These are phyloP conservation scores for Xylaria castorea DNA, from an alignment of 495 filamentous ascomycete species.

Conservation along the genomic window DNA sequence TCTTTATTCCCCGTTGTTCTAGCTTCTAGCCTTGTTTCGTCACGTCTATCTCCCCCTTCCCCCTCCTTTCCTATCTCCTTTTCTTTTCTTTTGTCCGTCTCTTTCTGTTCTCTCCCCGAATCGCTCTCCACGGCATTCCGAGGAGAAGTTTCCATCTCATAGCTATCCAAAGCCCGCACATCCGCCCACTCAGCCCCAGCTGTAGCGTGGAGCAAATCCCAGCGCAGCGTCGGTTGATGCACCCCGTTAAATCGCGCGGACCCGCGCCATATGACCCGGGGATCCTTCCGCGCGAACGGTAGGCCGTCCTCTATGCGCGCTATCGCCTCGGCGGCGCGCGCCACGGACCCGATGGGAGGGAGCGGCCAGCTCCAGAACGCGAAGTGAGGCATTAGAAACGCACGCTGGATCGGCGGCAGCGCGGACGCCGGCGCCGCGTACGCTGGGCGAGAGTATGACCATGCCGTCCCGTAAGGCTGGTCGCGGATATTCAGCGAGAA, in stretches of 20 bases:
- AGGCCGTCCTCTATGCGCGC: constrained; percentile 34
- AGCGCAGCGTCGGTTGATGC: constrained; percentile 33
- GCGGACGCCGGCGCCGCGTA: constrained; percentile 36
- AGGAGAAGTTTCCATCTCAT: background rate
- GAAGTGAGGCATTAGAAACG: constrained; percentile 74
- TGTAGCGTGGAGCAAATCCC: constrained; percentile 37
- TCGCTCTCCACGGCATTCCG: background rate
- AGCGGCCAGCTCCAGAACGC: constrained; percentile 69
- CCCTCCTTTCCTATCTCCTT: background rate
- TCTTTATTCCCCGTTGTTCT: background rate
- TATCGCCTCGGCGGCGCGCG: constrained; percentile 52
- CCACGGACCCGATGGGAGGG: constrained; percentile 56
- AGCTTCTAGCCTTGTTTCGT: background rate
- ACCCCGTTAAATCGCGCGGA: constrained; percentile 37
- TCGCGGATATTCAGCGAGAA: constrained; percentile 60
- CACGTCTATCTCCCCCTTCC: background rate
- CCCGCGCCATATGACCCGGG: constrained; percentile 16
- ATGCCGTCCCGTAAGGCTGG: constrained; percentile 47
- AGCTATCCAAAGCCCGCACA: constrained; percentile 49
- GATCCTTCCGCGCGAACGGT: constrained; percentile 39
- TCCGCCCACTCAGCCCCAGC: constrained; percentile 52
- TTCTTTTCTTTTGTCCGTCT: background rate
- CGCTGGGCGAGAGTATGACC: constrained; percentile 45
- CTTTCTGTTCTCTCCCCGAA: background rate
- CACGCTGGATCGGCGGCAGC: constrained; percentile 27